These are phyloP conservation scores for Diatrype stigma DNA, from an alignment of 2,329 filamentous ascomycete genomes.

Conservation along the genomic window DNA sequence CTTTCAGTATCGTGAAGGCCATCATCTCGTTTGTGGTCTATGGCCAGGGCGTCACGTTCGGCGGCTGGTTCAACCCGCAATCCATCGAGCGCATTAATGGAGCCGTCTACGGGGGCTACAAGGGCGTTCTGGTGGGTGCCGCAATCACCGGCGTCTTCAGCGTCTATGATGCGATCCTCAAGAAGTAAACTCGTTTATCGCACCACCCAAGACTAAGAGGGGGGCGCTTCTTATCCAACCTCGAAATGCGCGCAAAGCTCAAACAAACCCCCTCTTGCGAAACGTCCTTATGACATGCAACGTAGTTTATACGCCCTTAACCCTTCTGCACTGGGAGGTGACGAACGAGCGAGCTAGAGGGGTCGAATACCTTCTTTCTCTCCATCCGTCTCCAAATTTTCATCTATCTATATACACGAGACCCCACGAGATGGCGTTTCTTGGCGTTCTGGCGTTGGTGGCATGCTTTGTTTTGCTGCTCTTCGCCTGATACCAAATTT, in stretches of 20 bases:
- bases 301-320: background rate
- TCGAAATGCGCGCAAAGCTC: background rate
- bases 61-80: constrained; percentile 55
- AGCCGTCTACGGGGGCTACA: constrained; percentile 68
- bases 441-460: background rate
- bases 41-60: constrained; percentile 58
- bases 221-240: background rate
- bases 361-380: background rate
- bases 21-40: constrained; percentile 79
- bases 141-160: constrained; percentile 65
- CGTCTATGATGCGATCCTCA: constrained; percentile 74
- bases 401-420: background rate
- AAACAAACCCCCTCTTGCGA: background rate
- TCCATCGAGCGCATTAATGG: constrained; percentile 60
- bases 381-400: background rate
- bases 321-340: background rate
- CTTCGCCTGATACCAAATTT: background rate
- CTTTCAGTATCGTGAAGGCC: constrained; percentile 86
- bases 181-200: constrained; percentile 45
- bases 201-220: background rate
- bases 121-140: constrained; percentile 64
- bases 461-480: background rate
- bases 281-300: background rate
- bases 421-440: background rate
- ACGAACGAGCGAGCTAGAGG: background rate